Percentiles rank a stretch among this genome's conserved stretches.
Evolutionary conservation across 176 grass and related monocot species (phyloP).

Genomic region (Miscanthus lutarioriparius): DNA sequence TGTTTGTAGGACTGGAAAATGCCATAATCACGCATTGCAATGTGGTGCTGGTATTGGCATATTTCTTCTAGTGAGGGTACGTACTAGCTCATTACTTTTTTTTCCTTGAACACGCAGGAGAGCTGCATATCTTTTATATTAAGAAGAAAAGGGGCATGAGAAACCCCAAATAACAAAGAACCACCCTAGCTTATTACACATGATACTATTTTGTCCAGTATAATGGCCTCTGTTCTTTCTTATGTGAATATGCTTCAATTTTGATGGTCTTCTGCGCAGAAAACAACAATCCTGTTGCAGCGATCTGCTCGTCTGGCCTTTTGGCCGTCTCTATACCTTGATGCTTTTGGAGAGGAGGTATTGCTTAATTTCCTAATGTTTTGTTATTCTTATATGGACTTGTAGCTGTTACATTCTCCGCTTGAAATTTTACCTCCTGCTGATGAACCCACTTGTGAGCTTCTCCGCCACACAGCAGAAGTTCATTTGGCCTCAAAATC

Average conservation of each 20-base stretch:
- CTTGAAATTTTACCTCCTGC: background rate
- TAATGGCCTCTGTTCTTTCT: slow-evolving; percentile 7
- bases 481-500: background rate
- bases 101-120: background rate
- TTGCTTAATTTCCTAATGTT: slow-evolving; percentile 1
- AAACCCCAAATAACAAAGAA: background rate
- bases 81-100: slow-evolving; percentile 25
- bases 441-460: background rate
- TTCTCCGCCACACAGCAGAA: background rate
- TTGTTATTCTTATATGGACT: background rate
- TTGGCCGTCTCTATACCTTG: slow-evolving; percentile 95
- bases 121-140: background rate
- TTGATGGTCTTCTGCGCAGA: slow-evolving; percentile 53
- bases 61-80: slow-evolving; percentile 97
- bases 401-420: background rate
- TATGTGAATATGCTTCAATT: slow-evolving; percentile 9
- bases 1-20: slow-evolving; percentile 72
- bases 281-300: slow-evolving; percentile 95
- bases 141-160: background rate
- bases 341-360: slow-evolving; percentile 99
- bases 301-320: slow-evolving; percentile 75
- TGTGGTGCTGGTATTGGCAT: slow-evolving; percentile 94
- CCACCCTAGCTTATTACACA: background rate
- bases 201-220: slow-evolving; percentile 20
- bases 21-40: slow-evolving; percentile 70